Evolutionary conservation across 2,329 filamentous ascomycete species (phyloP).

Genomic region (Grosmannia serpens): DNA sequence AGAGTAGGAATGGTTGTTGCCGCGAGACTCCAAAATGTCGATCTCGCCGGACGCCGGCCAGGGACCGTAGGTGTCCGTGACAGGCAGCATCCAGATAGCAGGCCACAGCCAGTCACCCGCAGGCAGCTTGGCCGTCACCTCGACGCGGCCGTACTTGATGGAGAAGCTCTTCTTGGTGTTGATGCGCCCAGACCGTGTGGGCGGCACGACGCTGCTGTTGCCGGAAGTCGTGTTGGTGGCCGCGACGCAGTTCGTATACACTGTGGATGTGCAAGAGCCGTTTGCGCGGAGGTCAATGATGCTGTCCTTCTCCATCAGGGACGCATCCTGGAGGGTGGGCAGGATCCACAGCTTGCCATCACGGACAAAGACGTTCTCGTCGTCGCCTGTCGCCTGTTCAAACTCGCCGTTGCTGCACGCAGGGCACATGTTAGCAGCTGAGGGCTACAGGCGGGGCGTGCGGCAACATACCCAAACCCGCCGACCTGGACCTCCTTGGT

Average conservation of each 20-base stretch:
- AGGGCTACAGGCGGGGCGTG: too few species aligned
- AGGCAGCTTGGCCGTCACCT: conserved; percentile 67
- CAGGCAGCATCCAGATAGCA: conserved; percentile 83
- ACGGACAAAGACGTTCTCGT: conserved; percentile 65
- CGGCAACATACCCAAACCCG: conserved; percentile 55
- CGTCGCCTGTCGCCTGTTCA: conserved; percentile 57
- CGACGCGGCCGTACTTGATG: conserved; percentile 72
- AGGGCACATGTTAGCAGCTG: neutral
- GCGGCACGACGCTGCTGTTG: conserved; percentile 66
- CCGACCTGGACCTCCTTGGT: conserved; percentile 64
- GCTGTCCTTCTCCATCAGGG: conserved; percentile 53
- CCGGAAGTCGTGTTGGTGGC: conserved; percentile 58
- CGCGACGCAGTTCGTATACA: conserved; percentile 51
- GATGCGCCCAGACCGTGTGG: conserved; percentile 66
- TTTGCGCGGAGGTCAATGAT: conserved; percentile 56
- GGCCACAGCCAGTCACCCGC: conserved; percentile 82
- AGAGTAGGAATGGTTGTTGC: conserved; percentile 67
- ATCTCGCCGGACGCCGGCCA: conserved; percentile 80
- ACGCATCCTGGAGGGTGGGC: conserved; percentile 62
- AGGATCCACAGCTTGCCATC: conserved; percentile 62
- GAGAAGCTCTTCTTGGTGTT: conserved; percentile 58
- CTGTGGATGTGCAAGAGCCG: conserved; percentile 55
- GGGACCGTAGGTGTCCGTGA: conserved; percentile 56
- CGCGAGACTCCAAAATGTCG: conserved; percentile 69
- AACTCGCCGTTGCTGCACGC: conserved; percentile 60